Percentiles rank a stretch among this genome's conserved stretches.
Conservation (phyloP, 2,329 filamentous ascomycete genomes). For the Neoarthrinium moseri region DNA sequence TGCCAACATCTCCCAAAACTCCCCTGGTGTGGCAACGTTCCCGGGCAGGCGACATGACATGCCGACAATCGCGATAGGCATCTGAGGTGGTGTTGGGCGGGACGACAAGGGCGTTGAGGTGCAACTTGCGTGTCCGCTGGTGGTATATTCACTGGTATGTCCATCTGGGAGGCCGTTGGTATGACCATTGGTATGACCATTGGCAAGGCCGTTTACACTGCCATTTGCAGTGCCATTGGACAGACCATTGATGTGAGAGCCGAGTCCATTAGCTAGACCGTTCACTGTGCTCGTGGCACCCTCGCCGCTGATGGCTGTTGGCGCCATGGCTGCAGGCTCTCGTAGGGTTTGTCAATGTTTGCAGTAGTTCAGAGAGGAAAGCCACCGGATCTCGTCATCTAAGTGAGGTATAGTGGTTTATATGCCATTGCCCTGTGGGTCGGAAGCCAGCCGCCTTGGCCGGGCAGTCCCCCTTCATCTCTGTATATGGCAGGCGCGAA, state of each 20-base stretch:
- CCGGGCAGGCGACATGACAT: constrained; percentile 47
- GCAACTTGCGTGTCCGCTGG: constrained; percentile 13
- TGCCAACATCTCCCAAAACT: constrained; percentile 44
- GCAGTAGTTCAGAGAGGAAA: constrained; percentile 15
- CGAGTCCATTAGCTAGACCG: constrained; percentile 21
- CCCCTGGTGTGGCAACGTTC: constrained; percentile 36
- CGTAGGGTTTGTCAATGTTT: constrained; percentile 17
- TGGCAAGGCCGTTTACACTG: constrained; percentile 21
- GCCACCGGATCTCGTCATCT: constrained; percentile 10
- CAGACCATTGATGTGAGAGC: constrained; percentile 26
- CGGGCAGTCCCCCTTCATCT: constrained; percentile 11
- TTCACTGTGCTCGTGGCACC: constrained; percentile 18
- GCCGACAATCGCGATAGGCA: constrained; percentile 46
- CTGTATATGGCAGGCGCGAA: constrained; percentile 13
- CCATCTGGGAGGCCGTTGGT: constrained; percentile 15
- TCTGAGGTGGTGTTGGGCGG: constrained; percentile 23
- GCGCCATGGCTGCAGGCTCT: constrained; percentile 26
- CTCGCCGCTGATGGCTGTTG: constrained; percentile 25
- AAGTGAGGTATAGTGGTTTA: constrained; percentile 19
- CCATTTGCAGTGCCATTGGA: constrained; percentile 16
- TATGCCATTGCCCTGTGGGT: constrained; percentile 17
- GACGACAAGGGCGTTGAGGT: constrained; percentile 15
- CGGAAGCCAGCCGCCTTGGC: not conserved
- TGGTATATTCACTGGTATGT: constrained; percentile 3
- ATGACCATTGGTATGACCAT: constrained; percentile 22